Evolutionary conservation across 164 flowering plant species (phyloP).

Genomic region (Piper betle): DNA sequence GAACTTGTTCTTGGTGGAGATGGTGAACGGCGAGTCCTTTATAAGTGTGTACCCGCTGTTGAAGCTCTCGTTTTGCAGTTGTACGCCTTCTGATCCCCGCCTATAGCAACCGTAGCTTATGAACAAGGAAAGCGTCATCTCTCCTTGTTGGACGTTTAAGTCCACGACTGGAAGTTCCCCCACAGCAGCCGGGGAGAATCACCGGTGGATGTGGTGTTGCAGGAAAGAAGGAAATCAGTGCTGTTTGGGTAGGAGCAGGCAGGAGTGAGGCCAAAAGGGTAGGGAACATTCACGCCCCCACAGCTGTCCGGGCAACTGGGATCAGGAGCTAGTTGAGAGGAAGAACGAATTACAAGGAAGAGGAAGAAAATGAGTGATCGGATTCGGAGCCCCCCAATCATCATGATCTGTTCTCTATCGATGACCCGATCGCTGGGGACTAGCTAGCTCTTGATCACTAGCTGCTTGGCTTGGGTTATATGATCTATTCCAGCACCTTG

Average conservation of each 20-base stretch:
- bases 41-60: too few species aligned
- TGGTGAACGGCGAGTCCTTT: background rate
- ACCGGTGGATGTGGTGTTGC: background rate
- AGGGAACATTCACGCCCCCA: conserved; percentile 1
- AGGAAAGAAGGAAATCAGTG: background rate
- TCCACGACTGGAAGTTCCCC: background rate
- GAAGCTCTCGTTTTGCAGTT: too few species aligned
- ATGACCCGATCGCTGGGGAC: too few species aligned
- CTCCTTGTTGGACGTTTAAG: background rate
- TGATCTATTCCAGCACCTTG: too few species aligned
- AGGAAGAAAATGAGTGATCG: too few species aligned
- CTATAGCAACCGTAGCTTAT: background rate
- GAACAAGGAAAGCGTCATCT: background rate
- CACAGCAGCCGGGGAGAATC: background rate
- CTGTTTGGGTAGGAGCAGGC: background rate
- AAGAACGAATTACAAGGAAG: too few species aligned
- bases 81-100: background rate
- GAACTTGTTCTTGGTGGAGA: conserved; percentile 5
- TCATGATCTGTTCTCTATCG: too few species aligned
- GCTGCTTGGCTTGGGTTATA: too few species aligned
- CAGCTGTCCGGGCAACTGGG: background rate
- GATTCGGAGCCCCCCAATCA: too few species aligned
- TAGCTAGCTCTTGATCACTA: too few species aligned
- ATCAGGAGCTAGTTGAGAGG: too few species aligned
- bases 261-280: conserved; percentile 2